Base-by-base conservation (phyloP, 1,284 basidiomycete species). In the Mrakiaceae sp. region DNA sequence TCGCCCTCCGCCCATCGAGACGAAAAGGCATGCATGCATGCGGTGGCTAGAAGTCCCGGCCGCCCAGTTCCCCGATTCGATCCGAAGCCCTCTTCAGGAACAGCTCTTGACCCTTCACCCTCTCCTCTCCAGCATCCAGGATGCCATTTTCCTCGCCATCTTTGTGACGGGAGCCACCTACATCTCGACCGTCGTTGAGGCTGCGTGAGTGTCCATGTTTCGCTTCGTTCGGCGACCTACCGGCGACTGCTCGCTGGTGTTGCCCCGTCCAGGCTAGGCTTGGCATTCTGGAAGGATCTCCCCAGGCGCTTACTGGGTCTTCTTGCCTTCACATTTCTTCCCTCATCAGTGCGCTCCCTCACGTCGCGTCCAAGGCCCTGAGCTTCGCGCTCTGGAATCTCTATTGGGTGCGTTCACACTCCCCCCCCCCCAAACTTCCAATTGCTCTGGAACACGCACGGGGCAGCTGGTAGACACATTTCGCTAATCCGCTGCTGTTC, bases 311-410 rank as follows among this genome's bases (percentile, higher is more conserved):
- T 55, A 3, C 47, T 70, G 70, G 43, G 14, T 59, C 67, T 53
- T 70, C 64, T 51, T 53, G 11, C 54, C 12, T 42, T 40, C 5
- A 61, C 69, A 3, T 67, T 70, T n/a, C 70, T 68, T 9, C 14
- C 3, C n/a, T 58, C 54, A 71, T 77, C 62, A 72, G 89, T 71
- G 71, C 72, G 64, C 79, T 92, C 49, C 84, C 87, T 48, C 76
- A 84, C 70, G 82, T 85, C 8, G 74, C 77, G 63, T 81, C 87
- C 67, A 86, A 87, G 74, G 77, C 84, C 42, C 83, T 83, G 47
- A 81, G 84, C 49, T 80, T 89, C 72, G 79, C 84, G 1, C 73
- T 91, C 49, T 98, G 93, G 92, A 79, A 85, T 12, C 68, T 87
- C 55, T 98, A 60, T 10, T 40, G 39, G 42, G 42, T 27, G 27